Base-by-base conservation (phyloP, 371 early-diverging fungal genomes). In the Actinomortierella wolfii region DNA sequence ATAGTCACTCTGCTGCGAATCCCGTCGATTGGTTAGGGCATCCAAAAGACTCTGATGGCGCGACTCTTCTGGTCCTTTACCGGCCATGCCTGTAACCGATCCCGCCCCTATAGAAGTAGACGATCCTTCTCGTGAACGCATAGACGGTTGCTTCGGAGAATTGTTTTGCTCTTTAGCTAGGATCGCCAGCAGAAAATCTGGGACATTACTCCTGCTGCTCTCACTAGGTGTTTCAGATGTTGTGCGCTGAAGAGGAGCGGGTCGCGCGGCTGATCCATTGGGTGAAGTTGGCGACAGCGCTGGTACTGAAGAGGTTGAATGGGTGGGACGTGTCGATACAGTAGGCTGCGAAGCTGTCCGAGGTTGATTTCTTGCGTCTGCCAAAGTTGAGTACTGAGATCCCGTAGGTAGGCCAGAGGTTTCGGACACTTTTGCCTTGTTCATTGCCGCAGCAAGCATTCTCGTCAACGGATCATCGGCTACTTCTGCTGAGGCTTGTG, bases 391-490 rank as follows among this genome's bases (percentile, higher is more conserved):
- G 49, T 17, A 34, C 34, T 23, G 42, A 20, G 52, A 40, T 54
- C 34, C 25, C 34, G 56, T 41, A 4, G 21, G 25, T 14, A 20
- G 21, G 41, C 73, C 73, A 43, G 73, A 71, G 9, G 56, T 56
- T 54, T 71, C 73, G 4, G 73, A 71, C 1, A 71, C 73, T 26
- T 66, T 61, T 21, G 59, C 73, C 26, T 26, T 54, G 2, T 62
- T 62, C 73, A 71, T 71, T 50, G 73, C 73, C 0, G 61, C 67
- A 23, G 44, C 66, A 29, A 71, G 18, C 73, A 71, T 71, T 29
- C 44, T 55, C 18, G 63, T 59, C 3, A 71, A 51, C 21, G 73
- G 63, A 39, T 71, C 73, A 20, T 41, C 25, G 21, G 58, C 15
- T 39, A 8, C 3, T 3, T 57, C 53, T 21, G 52, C 14, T 9